Evolutionary conservation across 257 asterid genomes (phyloP).

Genomic region (Jaltomata sinuosa): DNA sequence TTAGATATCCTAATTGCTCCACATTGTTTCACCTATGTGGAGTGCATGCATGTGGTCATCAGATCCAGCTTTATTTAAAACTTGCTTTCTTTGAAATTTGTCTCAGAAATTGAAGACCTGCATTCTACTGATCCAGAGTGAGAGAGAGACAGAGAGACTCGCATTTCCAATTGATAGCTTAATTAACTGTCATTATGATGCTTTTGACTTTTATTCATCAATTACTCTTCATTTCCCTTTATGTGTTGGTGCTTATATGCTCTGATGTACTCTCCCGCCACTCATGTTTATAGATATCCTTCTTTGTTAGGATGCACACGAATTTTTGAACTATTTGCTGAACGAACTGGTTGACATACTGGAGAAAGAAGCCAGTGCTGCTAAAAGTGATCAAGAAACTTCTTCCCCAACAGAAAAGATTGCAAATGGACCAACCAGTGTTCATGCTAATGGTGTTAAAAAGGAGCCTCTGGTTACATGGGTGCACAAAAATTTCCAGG

Average conservation of each 20-base stretch:
- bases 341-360: slow-evolving; percentile 85
- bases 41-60: background rate
- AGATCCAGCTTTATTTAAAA: background rate
- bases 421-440: slow-evolving; percentile 55
- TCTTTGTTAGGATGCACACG: slow-evolving; percentile 72
- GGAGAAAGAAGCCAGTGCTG: slow-evolving; percentile 65
- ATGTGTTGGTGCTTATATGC: background rate
- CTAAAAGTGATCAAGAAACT: slow-evolving; percentile 51
- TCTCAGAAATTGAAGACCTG: background rate
- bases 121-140: background rate
- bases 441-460: slow-evolving; percentile 34
- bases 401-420: slow-evolving; percentile 36
- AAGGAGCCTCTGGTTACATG: slow-evolving; percentile 71
- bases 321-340: slow-evolving; percentile 74
- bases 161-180: background rate
- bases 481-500: slow-evolving; percentile 96
- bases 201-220: background rate
- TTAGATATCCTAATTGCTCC: background rate
- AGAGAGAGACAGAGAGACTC: background rate
- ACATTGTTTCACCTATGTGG: background rate
- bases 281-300: background rate
- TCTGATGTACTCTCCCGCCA: background rate
- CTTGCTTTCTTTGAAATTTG: background rate
- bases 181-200: background rate
- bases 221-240: background rate